Base-by-base conservation (phyloP, 345 rosid genomes). In the Pelargonium nanum region DNA sequence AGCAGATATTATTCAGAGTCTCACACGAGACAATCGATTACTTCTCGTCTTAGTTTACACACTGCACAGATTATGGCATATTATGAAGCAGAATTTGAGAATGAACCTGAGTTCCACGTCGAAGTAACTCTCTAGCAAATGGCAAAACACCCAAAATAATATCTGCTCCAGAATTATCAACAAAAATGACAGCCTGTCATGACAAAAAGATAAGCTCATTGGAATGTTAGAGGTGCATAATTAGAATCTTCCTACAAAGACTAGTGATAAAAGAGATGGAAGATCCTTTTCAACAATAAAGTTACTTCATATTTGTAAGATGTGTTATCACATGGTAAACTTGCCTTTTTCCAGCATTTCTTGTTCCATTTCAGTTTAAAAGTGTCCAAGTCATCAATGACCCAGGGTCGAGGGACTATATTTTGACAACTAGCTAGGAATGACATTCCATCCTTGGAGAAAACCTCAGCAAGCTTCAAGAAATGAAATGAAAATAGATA, bases 141-240 rank as follows among this genome's bases (percentile, higher is more conserved):
- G 97, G 97, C 54, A 94, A 76, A 61, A 94, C 85, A 60, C 99
- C 99, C 83, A 90, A 74, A 72, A 94, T 81, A 30, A 94, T 83
- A 79, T 94, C 97, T 22, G 99, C 99, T 65, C 99, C 97, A 74
- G 99, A 90, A 73, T 94, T 90, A 69, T 94, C 97, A 58, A 90
- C 95, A 80, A 86, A 94, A 64, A 94, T 94, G 71, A 88, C 74
- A 56, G 84, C 96, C 99, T 93, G 89, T 26, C 62, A 69, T 26
- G 62, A 48, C 59, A 74, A 65, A 61, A 32, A 64, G 58, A 60
- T 53, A 52, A 57, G 55, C 53, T 65, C 21, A 65, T 83, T 63
- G 73, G 58, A 26, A 25, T 45, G 60, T 56, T 16, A 53, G 53
- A 64, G 20, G 21, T 7, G 50, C 12, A 21, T 19, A 62, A 62